Conservation (phyloP, 2,329 filamentous ascomycete genomes). For the Leptosphaerulina australis region DNA sequence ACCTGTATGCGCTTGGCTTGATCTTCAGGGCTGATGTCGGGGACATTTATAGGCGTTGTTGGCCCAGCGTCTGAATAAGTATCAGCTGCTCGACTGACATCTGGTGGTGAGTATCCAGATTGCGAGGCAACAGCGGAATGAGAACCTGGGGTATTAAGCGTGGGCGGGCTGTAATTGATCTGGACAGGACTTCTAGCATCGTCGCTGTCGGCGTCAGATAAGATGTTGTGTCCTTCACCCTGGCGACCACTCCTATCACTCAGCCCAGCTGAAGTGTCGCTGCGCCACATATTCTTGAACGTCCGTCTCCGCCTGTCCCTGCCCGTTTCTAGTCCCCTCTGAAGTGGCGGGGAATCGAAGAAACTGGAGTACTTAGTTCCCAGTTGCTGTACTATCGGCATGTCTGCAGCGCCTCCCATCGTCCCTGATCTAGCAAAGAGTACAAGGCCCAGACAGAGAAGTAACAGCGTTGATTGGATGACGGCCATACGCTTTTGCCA, state of each 20-base stretch:
- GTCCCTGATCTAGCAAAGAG: constrained; percentile 66
- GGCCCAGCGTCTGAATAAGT: constrained; percentile 14
- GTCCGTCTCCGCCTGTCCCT: constrained; percentile 38
- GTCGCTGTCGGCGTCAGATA: constrained; percentile 44
- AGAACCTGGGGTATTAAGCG: constrained; percentile 33
- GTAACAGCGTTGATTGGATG: constrained; percentile 83
- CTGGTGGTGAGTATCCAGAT: constrained; percentile 14
- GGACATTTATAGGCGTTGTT: constrained; percentile 12
- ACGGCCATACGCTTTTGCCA: constrained; percentile 90
- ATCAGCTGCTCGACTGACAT: constrained; percentile 23
- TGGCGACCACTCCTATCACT: constrained; percentile 41
- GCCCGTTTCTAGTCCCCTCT: constrained; percentile 36
- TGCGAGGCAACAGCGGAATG: constrained; percentile 6
- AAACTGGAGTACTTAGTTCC: constrained; percentile 43
- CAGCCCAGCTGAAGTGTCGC: constrained; percentile 39
- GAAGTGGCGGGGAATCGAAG: constrained; percentile 45
- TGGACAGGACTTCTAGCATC: constrained; percentile 40
- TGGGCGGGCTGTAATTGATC: constrained; percentile 44
- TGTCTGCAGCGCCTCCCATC: constrained; percentile 46
- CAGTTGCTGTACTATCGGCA: constrained; percentile 55
- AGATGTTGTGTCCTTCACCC: constrained; percentile 23
- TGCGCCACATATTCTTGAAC: constrained; percentile 44
- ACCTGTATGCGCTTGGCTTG: constrained; percentile 39
- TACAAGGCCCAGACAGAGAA: constrained; percentile 85
- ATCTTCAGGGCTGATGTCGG: constrained; percentile 26